Evolutionary conservation across 768 basidiomycete species (phyloP).

Genomic region (Pleurotus sapidus): DNA sequence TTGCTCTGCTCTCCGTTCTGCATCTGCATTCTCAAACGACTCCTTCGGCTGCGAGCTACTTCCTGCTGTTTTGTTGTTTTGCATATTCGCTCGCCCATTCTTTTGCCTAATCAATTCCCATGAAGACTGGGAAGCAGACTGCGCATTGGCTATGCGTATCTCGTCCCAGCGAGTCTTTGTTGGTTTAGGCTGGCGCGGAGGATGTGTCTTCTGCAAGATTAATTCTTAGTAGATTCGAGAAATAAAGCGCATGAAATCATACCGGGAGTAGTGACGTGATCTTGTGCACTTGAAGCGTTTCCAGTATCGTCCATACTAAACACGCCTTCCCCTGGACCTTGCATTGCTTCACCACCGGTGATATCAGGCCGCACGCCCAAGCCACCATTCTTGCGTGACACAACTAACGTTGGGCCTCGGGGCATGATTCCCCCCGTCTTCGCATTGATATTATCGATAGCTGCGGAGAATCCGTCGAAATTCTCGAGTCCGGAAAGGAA

Average conservation of each 20-base stretch:
- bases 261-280: constrained; percentile 9
- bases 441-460: constrained; percentile 42
- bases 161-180: constrained; percentile 54
- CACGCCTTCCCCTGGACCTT: not conserved
- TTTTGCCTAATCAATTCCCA: constrained; percentile 70
- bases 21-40: constrained; percentile 5
- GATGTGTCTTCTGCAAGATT: constrained; percentile 10
- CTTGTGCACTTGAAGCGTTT: constrained; percentile 1
- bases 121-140: constrained; percentile 40
- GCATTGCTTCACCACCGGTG: not conserved
- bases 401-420: constrained; percentile 24
- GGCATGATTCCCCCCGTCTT: constrained; percentile 31
- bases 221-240: not conserved
- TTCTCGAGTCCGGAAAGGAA: constrained; percentile 38
- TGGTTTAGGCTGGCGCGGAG: not conserved
- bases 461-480: constrained; percentile 34
- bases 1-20: constrained; percentile 43
- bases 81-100: constrained; percentile 38
- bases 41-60: not conserved
- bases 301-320: not conserved
- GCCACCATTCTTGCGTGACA: not conserved
- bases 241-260: constrained; percentile 1
- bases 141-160: constrained; percentile 53
- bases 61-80: constrained; percentile 5
- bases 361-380: constrained; percentile 3